phyloP scores from a whole-genome alignment of 345 rosid species.

The Eucalyptus sp. region DNA sequence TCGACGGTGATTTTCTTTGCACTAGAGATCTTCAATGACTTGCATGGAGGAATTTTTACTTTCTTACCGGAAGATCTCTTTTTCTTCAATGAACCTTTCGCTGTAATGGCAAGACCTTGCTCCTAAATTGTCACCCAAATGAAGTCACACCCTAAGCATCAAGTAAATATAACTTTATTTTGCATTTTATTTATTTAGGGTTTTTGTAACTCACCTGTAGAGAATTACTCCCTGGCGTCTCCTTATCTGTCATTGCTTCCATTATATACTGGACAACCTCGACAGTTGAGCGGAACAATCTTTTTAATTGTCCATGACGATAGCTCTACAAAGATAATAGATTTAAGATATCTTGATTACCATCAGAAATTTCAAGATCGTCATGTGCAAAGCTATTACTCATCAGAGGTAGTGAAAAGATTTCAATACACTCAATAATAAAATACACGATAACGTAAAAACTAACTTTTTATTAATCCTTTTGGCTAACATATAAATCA shows the following conservation, averaged over 20 bases:
- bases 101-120: neutral
- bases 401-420: neutral
- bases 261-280: neutral
- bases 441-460: neutral
- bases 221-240: neutral
- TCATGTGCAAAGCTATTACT: neutral
- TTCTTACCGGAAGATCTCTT: neutral
- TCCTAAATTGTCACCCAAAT: neutral
- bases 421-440: neutral
- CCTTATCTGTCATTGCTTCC: neutral
- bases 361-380: neutral
- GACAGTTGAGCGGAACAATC: neutral
- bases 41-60: neutral
- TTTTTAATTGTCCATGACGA: neutral
- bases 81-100: neutral
- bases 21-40: neutral
- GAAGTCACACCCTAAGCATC: neutral
- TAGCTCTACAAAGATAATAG: neutral
- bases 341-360: neutral
- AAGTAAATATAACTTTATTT: neutral
- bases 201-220: neutral
- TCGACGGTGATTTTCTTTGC: neutral
- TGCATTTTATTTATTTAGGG: neutral
- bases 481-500: neutral
- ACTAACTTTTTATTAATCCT: neutral